Base-by-base conservation (phyloP, 495 filamentous ascomycete genomes). In the Neurospora sp. region DNA sequence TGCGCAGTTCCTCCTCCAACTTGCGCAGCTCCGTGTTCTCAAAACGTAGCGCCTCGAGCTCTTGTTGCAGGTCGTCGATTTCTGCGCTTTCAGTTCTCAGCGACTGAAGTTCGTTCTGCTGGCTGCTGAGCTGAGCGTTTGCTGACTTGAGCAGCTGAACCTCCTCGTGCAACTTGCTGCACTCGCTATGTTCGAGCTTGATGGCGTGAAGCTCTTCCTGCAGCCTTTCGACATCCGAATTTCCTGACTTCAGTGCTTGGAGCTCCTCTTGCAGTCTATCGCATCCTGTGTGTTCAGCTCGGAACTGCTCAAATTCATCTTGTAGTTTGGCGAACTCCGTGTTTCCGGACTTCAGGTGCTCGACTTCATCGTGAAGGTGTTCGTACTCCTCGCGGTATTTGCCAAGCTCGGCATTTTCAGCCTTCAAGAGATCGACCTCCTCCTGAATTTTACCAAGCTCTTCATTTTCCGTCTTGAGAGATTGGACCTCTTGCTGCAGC, bases 401-500 rank as follows among this genome's bases (percentile, higher is more conserved):
- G 54, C 54, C 54, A 31, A 62, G 54, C 23, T 62, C 54, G 12
- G 72, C 48, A 35, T 73, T 70, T n/a, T 70, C 54, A 44, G 72
- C 62, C 72, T 69, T 38, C 35, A 73, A 40, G 35, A 23, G 14
- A 23, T 73, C 72, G 48, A 73, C 35, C 54, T 73, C 74, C 35
- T 70, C 46, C 38, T 38, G 20, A n/a, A 73, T 44, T 23, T 44
- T 73, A 44, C 42, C 23, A 41, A 69, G 66, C 59, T 77, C 75
- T 9, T 54, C 69, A 75, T 93, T 93, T 78, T 96, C 90, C 20
- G 86, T 88, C 74, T 87, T 86, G 41, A 96, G 84, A 0, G 85
- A 85, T 72, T 92, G 86, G 66, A 95, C 83, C 77, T 97, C 93
- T 77, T 94, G 92, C 77, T 93, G 91, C 87, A 94, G 88, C 75